phyloP scores from a whole-genome alignment of 2,329 filamentous ascomycete genomes.

The Stenocarpella maydis region DNA sequence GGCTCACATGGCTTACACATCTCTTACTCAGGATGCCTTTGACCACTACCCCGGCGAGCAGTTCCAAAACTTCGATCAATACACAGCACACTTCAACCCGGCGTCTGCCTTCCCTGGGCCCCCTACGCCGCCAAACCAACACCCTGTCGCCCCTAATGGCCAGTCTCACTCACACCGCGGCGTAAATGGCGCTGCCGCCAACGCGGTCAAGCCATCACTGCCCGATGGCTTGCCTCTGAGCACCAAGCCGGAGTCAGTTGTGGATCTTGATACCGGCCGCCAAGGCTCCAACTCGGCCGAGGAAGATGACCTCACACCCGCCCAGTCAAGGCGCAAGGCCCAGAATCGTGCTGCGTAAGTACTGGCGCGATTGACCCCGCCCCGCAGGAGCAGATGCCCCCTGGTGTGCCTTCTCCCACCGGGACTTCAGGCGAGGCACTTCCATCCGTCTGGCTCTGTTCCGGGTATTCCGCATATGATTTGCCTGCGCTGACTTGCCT shows the following conservation, averaged over 20 bases:
- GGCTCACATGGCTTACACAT: constrained; percentile 44
- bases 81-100: constrained; percentile 51
- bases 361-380: neutral
- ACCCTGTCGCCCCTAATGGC: constrained; percentile 38
- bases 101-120: constrained; percentile 54
- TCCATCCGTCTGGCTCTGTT: neutral
- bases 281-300: constrained; percentile 64
- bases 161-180: constrained; percentile 41
- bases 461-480: neutral
- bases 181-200: constrained; percentile 36
- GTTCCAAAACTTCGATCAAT: constrained; percentile 58
- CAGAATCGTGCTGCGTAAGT: constrained; percentile 70
- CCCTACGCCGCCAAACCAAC: constrained; percentile 60
- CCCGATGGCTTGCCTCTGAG: constrained; percentile 45
- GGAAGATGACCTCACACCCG: constrained; percentile 62
- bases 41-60: constrained; percentile 56
- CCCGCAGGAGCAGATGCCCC: neutral
- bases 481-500: constrained; percentile 25
- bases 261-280: constrained; percentile 42
- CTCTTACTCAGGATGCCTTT: constrained; percentile 57
- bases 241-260: constrained; percentile 50
- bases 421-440: neutral
- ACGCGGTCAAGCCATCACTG: constrained; percentile 37
- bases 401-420: neutral
- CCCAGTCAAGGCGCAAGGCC: constrained; percentile 66